A percentile compares a stretch with the other conserved stretches of the same genome.
These are phyloP conservation scores for Solanum etuberosum DNA, from an alignment of 257 asterid species.

Conservation along the genomic window DNA sequence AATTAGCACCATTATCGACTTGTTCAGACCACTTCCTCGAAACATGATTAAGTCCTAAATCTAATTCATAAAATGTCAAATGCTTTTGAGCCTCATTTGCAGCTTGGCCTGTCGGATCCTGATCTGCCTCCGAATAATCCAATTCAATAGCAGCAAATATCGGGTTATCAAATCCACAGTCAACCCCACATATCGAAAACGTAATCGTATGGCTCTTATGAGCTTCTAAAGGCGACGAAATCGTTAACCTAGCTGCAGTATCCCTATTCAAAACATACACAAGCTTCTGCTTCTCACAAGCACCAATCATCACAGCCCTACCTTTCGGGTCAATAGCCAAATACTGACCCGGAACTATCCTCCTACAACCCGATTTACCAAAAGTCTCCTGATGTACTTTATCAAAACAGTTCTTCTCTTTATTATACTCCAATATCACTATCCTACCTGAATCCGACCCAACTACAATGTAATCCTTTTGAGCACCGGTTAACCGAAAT, in stretches of 20 bases:
- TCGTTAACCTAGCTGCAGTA: constrained; percentile 90
- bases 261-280: constrained; percentile 97
- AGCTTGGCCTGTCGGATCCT: constrained; percentile 95
- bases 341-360: constrained; percentile 96
- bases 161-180: constrained; percentile 96
- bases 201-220: constrained; percentile 88
- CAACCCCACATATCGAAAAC: constrained; percentile 69
- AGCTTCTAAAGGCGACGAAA: constrained; percentile 92
- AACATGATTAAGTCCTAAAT: constrained; percentile 95
- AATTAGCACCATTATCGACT: constrained; percentile 95
- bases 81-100: constrained; percentile 87
- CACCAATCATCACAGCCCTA: constrained; percentile 97
- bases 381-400: constrained; percentile 92
- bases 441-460: constrained; percentile 97
- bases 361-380: constrained; percentile 92
- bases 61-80: constrained; percentile 87
- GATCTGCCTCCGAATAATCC: constrained; percentile 94
- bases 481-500: constrained; percentile 88
- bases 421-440: constrained; percentile 77
- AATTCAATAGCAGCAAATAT: constrained; percentile 93
- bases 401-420: constrained; percentile 73
- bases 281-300: constrained; percentile 96
- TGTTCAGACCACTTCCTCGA: constrained; percentile 96
- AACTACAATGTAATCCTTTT: constrained; percentile 82
- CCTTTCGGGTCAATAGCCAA: constrained; percentile 96